Conservation (phyloP, 1,284 basidiomycete genomes). For the Cutaneotrichosporon sp. region DNA sequence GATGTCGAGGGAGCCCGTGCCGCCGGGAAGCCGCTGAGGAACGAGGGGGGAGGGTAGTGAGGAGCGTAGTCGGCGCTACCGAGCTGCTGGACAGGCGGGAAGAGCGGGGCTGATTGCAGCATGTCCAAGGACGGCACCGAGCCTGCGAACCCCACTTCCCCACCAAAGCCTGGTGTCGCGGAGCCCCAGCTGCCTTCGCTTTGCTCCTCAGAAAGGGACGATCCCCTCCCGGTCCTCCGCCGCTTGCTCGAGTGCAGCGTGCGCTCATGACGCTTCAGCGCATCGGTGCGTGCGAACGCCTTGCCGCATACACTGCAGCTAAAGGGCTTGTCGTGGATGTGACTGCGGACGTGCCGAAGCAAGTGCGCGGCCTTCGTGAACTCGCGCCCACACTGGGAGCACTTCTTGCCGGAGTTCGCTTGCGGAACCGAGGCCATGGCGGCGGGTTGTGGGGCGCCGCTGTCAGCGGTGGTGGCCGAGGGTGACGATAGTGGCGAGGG, state of each 20-base stretch:
- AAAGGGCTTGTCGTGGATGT: slow-evolving; percentile 17
- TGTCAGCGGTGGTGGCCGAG: too few species aligned
- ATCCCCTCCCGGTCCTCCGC: slow-evolving; percentile 1
- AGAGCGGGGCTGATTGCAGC: too few species aligned
- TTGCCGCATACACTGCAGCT: slow-evolving; percentile 9
- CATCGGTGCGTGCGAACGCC: slow-evolving; percentile 15
- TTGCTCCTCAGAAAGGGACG: too few species aligned
- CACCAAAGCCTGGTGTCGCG: too few species aligned
- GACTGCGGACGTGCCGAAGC: slow-evolving; percentile 13
- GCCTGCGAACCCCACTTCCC: too few species aligned
- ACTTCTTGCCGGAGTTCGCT: background rate
- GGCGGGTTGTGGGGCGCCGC: background rate
- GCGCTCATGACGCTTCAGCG: slow-evolving; percentile 18
- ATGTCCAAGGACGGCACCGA: too few species aligned
- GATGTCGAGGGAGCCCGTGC: background rate
- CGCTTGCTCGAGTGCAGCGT: slow-evolving; percentile 10
- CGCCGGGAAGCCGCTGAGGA: slow-evolving; percentile 1
- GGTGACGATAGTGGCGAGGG: too few species aligned
- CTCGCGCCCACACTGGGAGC: slow-evolving; percentile 12
- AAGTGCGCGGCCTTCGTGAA: slow-evolving; percentile 20
- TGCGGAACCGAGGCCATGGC: background rate
- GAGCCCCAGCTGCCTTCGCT: too few species aligned
- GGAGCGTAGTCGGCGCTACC: too few species aligned
- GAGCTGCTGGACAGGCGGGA: too few species aligned
- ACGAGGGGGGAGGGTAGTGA: slow-evolving; percentile 1